Base-by-base conservation (phyloP, 2,329 filamentous ascomycete species). In the Xylariaceae sp. region DNA sequence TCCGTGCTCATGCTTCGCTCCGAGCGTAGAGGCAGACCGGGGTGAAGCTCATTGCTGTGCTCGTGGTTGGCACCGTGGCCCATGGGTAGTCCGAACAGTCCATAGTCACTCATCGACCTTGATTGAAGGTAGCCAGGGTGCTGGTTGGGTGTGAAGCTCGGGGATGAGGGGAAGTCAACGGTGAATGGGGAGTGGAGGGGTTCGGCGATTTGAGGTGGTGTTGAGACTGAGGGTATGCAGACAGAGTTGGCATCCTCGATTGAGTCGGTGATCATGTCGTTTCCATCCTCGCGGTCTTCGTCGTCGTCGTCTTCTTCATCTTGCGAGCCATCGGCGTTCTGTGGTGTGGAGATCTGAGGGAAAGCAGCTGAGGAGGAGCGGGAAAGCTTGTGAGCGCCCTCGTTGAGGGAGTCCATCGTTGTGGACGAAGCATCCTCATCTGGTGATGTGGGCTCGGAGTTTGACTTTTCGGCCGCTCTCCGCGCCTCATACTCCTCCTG, bases 401-500 rank as follows among this genome's bases (percentile, higher is more conserved):
- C 68, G 37, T 68, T 58, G 64, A 63, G 55, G 56, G 68, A 56
- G 35, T 71, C 70, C 34, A 62, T 57, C 35, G 59, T 51, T 18
- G 58, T 63, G 51, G 64, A 59, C 34, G 60, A 55, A 5, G 61
- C 53, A 35, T 65, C 62, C 34, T 67, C 67, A 49, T 65, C 65
- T 11, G 71, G 67, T 3, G 72, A 70, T 11, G 69, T 70, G 30
- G 73, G 67, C 47, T 76, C 76, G 8, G 74, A 73, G 34, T 66
- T 63, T 4, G 71, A 68, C 55, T 73, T 72, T 60, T 77, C 75
- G 50, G 72, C 72, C 11, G 72, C 72, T 57, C 76, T 75, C 18
- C 73, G 74, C 18, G 77, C 77, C 64, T 82, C 78, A 62, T 79
- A 77, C 57, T 78, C 78, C 58, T 78, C 75, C 50, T 79, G 75